These are phyloP conservation scores for Penicillium expansum DNA, from an alignment of 2,329 filamentous ascomycete species.

Conservation along the genomic window DNA sequence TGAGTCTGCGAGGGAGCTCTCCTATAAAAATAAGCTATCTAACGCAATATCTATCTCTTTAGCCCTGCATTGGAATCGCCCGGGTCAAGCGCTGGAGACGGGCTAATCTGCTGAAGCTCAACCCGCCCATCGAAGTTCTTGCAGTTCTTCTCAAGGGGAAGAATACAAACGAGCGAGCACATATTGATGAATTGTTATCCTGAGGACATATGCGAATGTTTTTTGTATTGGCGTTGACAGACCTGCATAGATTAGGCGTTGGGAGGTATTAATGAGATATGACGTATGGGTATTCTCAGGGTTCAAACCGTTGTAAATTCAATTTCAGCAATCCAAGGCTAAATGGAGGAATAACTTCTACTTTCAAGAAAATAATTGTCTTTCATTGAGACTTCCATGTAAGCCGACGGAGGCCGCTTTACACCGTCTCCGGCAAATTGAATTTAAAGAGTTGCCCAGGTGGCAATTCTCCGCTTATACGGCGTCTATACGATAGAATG, in stretches of 20 bases:
- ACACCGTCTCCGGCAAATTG: background rate
- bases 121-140: constrained; percentile 85
- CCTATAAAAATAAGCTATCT: background rate
- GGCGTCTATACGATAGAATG: too few species aligned
- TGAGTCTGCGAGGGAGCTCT: background rate
- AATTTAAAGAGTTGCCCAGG: too few species aligned
- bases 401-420: background rate
- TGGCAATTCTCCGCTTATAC: too few species aligned
- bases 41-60: constrained; percentile 9
- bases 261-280: constrained; percentile 1
- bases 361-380: background rate
- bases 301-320: background rate
- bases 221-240: background rate
- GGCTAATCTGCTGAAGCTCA: constrained; percentile 76
- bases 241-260: constrained; percentile 11
- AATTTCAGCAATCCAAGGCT: background rate
- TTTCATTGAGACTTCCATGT: background rate
- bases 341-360: background rate
- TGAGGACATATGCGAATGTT: constrained; percentile 12
- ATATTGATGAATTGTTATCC: constrained; percentile 51
- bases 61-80: constrained; percentile 86
- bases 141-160: constrained; percentile 72
- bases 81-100: constrained; percentile 84
- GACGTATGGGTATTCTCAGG: background rate
- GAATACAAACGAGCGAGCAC: constrained; percentile 58